These are phyloP conservation scores for Fusarium irregulare DNA, from an alignment of 2,329 filamentous ascomycete species.

Conservation along the genomic window DNA sequence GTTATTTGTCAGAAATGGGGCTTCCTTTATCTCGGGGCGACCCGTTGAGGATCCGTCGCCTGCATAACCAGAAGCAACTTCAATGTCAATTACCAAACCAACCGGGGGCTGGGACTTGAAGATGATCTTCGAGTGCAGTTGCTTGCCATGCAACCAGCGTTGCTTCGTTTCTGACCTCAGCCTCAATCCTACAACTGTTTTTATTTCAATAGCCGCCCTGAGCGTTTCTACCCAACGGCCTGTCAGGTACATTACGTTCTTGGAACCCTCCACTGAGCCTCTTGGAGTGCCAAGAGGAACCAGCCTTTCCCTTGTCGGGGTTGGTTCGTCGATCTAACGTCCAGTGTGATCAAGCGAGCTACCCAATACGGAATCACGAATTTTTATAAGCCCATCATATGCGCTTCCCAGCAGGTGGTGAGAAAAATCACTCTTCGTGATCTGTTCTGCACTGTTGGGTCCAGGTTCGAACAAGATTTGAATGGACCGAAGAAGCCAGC, in stretches of 20 bases:
- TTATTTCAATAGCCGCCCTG: constrained; percentile 20
- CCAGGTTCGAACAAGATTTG: constrained; percentile 1
- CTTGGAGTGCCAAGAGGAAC: constrained; percentile 27
- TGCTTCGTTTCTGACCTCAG: not conserved
- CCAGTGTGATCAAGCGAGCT: constrained; percentile 35
- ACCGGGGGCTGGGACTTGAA: not conserved
- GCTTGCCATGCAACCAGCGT: not conserved
- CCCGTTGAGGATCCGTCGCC: constrained; percentile 25
- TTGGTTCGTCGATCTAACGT: constrained; percentile 39
- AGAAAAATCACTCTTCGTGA: not conserved
- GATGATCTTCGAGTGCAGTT: not conserved
- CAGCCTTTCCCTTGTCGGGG: constrained; percentile 31
- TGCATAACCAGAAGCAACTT: constrained; percentile 2
- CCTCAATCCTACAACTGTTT: constrained; percentile 2
- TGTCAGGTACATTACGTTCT: constrained; percentile 26
- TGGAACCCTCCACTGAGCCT: constrained; percentile 28
- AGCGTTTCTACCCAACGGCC: constrained; percentile 24
- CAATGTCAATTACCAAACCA: constrained; percentile 1
- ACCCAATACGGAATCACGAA: constrained; percentile 34
- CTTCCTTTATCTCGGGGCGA: constrained; percentile 27
- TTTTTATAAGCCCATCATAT: constrained; percentile 17
- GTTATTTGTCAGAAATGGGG: constrained; percentile 5
- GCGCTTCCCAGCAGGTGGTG: constrained; percentile 4
- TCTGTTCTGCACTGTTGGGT: not conserved
- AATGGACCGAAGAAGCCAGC: constrained; percentile 13